These are phyloP conservation scores for Blastobotrys serpentis DNA, from an alignment of 1,139 yeast species.

Conservation along the genomic window DNA sequence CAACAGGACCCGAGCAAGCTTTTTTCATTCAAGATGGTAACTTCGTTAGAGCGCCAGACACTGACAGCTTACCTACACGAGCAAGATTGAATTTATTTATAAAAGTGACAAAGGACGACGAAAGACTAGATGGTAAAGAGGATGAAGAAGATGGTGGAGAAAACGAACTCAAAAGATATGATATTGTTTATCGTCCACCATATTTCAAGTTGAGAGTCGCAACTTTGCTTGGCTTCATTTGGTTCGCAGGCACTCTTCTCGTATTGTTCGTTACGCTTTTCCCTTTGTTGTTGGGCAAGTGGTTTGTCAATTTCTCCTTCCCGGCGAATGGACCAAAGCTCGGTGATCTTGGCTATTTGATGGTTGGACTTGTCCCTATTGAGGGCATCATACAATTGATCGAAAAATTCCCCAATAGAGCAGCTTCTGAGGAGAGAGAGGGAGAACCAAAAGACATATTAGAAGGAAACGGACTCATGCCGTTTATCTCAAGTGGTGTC, in stretches of 20 bases:
- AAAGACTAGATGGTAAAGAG: slow-evolving; percentile 50
- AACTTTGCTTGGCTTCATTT: slow-evolving; percentile 55
- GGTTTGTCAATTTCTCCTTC: slow-evolving; percentile 4
- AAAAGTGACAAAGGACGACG: slow-evolving; percentile 79
- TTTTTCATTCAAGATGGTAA: slow-evolving; percentile 62
- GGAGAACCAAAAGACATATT: neutral
- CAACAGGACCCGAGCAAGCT: slow-evolving; percentile 22
- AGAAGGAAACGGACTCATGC: neutral
- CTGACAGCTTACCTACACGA: slow-evolving; percentile 60
- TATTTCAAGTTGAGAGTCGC: slow-evolving; percentile 60
- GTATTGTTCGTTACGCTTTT: slow-evolving; percentile 31
- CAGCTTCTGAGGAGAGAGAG: neutral
- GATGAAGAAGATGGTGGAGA: slow-evolving; percentile 44
- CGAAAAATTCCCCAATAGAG: neutral
- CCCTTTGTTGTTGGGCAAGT: slow-evolving; percentile 37
- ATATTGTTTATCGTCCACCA: slow-evolving; percentile 87
- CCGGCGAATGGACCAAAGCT: slow-evolving; percentile 9
- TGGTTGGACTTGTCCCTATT: slow-evolving; percentile 24
- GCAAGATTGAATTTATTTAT: slow-evolving; percentile 71
- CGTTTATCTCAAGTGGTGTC: neutral
- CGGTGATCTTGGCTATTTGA: slow-evolving; percentile 18
- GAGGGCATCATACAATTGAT: slow-evolving; percentile 6
- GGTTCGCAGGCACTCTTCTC: slow-evolving; percentile 66
- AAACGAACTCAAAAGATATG: slow-evolving; percentile 55
- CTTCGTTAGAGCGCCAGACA: slow-evolving; percentile 81